Evolutionary conservation across 2,329 filamentous ascomycete species (phyloP), one percentile per base, ranked within the genome.

Genomic region (Scopulariopsis brevicaulis): DNA sequence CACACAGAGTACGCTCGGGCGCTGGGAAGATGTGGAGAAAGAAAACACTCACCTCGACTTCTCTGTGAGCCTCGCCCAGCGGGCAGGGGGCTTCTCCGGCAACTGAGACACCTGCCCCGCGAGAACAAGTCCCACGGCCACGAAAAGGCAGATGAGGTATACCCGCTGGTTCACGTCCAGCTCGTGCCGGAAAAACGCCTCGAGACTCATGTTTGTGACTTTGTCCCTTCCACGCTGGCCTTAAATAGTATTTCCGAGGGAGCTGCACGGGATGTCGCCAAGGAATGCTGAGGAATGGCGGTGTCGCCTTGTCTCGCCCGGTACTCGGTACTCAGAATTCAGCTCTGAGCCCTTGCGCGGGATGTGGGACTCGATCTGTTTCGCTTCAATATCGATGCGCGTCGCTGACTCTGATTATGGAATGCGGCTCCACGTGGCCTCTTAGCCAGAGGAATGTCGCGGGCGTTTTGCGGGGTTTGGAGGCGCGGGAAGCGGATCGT

Each of bases 61-160:
- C 6, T 50, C 22, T 12, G 59, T 64, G 53, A 64, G 55, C 22
- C 58, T 60, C 46, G 62, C 59, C 62, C 63, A 64, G 34, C 55
- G 53, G 20, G 62, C 55, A 50, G 62, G 63, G 10, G 40, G 28
- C 11, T 60, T 55, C 22, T 56, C 56, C 18, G 62, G 57, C 28
- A 58, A 54, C 55, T 64, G 63, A 4, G 63, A 64, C 8, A 59
- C 43, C 56, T 65, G 63, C 18, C 62, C 58, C n/a, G 60, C 60
- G 48, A 65, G 54, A 22, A 65, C 50, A 40, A 65, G 58, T 20
- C 63, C 63, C 25, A 61, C 54, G 6, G 59, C n/a, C 40, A 63
- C 54, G 37, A 64, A 65, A 37, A 56, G 53, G 55, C 61, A 60
- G 40, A 65, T 56, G 25, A 62, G 48, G 53, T 61, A 51, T 57